Base-by-base conservation (phyloP, 805 yeast species). In the Monosporozyma servazzii region DNA sequence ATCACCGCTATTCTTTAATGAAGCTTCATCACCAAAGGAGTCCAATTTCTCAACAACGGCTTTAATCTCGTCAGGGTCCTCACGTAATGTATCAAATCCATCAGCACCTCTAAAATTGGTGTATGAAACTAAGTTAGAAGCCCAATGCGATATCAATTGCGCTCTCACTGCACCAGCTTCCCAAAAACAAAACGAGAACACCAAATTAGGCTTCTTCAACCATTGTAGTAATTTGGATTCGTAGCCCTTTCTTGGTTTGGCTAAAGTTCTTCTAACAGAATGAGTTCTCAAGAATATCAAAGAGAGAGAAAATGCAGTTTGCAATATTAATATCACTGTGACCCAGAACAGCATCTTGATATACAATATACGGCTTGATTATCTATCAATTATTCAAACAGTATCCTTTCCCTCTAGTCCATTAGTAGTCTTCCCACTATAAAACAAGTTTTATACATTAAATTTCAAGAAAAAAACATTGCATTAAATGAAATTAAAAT, bases 131-230 rank as follows among this genome's bases (percentile, higher is more conserved):
- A 72, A 72, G 36, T 56, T 58, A 11, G 50, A 44, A 45, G 68
- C 61, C 33, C 66, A 65, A 20, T 25, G 43, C 2, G 66, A 55
- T 27, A 74, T 63, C 52, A 74, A 64, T 56, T 66, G 69, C 2
- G 76, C 58, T 39, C 76, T 67, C 13, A 72, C 63, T 21, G 67
- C 57, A 6, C 72, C 72, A 45, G 51, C 50, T 41, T 58, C 56
- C 64, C 62, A 60, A 23, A 21, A 8, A 21, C 44, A 17, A 41
- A 41, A 41, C 8, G 44, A 29, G 37, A 33, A 33, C n/a, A 15
- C 37, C 17, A 15, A 2, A 15, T 33, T 4, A 4, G 15, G 29
- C n/a, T 15, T 25, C 18, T 8, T 29, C 3, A 40, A 30, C 27
- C 18, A 53, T 13, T 18, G 43, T 17, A 5, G 45, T 25, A 25